phyloP scores from a whole-genome alignment of 768 basidiomycete genomes.

The Pleurotus platypus region DNA sequence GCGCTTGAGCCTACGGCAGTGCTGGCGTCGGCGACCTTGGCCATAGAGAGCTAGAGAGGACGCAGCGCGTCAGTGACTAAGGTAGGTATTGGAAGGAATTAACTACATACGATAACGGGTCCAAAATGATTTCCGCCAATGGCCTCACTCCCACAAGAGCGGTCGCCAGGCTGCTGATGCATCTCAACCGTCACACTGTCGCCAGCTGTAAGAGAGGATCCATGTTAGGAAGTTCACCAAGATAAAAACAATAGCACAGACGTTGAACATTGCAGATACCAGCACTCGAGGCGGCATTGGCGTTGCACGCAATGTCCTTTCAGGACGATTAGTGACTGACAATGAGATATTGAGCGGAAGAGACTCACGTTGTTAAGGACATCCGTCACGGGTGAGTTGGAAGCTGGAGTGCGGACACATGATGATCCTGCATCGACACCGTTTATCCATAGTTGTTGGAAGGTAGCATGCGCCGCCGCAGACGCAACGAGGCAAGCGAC shows the following conservation, averaged over 20 bases:
- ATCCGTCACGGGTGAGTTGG: constrained; percentile 44
- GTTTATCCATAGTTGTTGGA: constrained; percentile 52
- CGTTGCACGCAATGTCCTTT: constrained; percentile 50
- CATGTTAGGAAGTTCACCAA: no score
- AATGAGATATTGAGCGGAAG: background rate
- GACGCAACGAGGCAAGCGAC: constrained; percentile 32
- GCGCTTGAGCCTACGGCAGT: constrained; percentile 38
- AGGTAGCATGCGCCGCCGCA: constrained; percentile 49
- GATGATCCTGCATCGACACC: constrained; percentile 42
- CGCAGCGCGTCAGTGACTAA: background rate
- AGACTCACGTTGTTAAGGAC: constrained; percentile 30
- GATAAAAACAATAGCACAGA: constrained; percentile 15
- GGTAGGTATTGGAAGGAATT: background rate
- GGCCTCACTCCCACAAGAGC: constrained; percentile 41
- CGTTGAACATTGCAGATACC: constrained; percentile 40
- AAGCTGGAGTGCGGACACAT: constrained; percentile 41
- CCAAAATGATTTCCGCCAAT: constrained; percentile 52
- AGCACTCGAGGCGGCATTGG: constrained; percentile 23
- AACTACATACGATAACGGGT: constrained; percentile 31
- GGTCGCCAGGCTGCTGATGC: constrained; percentile 35
- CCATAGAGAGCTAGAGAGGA: constrained; percentile 37
- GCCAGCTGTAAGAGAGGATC: constrained; percentile 29
- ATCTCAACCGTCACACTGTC: constrained; percentile 43
- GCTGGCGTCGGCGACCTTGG: constrained; percentile 40
- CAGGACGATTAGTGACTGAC: background rate